These are phyloP conservation scores for Crotalaria pallida DNA, from an alignment of 306 rosid genomes.

Conservation along the genomic window DNA sequence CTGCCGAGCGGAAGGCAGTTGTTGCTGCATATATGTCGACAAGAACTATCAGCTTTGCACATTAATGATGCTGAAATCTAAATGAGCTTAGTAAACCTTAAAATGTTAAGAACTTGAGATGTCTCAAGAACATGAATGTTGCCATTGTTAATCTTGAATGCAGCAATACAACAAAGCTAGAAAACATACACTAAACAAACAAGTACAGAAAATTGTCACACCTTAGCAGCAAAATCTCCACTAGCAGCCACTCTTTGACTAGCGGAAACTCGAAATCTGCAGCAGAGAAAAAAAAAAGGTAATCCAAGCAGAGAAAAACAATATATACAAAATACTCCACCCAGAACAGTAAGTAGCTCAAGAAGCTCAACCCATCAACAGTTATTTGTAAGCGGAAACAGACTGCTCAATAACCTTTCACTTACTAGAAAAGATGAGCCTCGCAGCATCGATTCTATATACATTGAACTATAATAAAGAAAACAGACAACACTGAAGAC, in stretches of 20 bases:
- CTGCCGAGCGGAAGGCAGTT: slow-evolving; percentile 27
- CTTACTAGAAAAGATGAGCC: slow-evolving; percentile 19
- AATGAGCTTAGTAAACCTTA: neutral
- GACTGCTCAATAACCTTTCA: neutral
- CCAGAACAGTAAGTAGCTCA: slow-evolving; percentile 16
- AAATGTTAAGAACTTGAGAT: neutral
- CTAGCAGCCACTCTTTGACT: slow-evolving; percentile 48
- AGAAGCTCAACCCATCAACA: slow-evolving; percentile 18
- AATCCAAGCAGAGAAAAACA: slow-evolving; percentile 23
- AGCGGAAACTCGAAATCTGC: slow-evolving; percentile 57
- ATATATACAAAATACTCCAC: neutral
- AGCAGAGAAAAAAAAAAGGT: slow-evolving; percentile 17
- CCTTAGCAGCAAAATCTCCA: slow-evolving; percentile 57
- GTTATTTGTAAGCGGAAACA: slow-evolving; percentile 7
- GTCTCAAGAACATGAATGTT: no score
- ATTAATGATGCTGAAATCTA: neutral
- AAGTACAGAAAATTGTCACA: slow-evolving; percentile 9
- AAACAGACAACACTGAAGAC: slow-evolving; percentile 24
- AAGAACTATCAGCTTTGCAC: neutral
- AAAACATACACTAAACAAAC: neutral
- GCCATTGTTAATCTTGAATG: neutral
- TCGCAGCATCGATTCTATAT: slow-evolving; percentile 36
- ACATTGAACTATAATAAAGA: slow-evolving; percentile 40
- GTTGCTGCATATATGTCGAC: slow-evolving; percentile 28
- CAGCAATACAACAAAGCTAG: neutral